These are phyloP conservation scores for Myriosclerotinia scirpicola DNA, from an alignment of 2,329 filamentous ascomycete species.

Conservation along the genomic window DNA sequence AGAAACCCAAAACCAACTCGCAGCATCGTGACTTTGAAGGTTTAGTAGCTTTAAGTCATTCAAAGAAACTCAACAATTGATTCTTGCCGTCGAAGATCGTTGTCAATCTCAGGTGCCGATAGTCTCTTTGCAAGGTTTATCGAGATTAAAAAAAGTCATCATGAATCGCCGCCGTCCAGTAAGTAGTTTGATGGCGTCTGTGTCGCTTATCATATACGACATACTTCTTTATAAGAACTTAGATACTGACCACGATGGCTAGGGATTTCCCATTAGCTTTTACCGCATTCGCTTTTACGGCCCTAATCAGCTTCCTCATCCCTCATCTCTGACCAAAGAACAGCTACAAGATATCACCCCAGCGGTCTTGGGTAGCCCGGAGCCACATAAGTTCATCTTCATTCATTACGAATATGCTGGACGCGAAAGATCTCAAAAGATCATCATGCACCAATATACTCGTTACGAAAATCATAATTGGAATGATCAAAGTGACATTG, in stretches of 20 bases:
- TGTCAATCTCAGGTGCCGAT: neutral
- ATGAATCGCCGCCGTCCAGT: neutral
- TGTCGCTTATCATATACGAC: neutral
- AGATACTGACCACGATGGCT: neutral
- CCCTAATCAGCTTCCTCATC: neutral
- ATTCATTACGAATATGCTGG: neutral
- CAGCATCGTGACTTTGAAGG: too few species aligned
- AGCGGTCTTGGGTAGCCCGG: neutral
- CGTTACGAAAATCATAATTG: neutral
- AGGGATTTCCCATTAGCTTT: neutral
- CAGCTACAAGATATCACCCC: neutral
- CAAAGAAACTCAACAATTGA: neutral
- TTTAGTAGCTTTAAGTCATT: neutral
- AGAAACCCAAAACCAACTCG: neutral
- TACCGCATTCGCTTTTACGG: too few species aligned
- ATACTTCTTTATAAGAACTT: too few species aligned
- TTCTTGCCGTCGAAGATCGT: neutral
- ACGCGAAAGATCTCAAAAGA: neutral
- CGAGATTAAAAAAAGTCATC: neutral
- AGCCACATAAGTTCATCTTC: slow-evolving; percentile 1
- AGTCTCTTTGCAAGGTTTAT: neutral
- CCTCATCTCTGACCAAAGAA: neutral
- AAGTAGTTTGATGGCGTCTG: neutral
- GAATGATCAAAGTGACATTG: neutral
- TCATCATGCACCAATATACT: neutral